These are phyloP conservation scores for Hypoxylon fuscum DNA, from an alignment of 495 filamentous ascomycete species.

Conservation along the genomic window DNA sequence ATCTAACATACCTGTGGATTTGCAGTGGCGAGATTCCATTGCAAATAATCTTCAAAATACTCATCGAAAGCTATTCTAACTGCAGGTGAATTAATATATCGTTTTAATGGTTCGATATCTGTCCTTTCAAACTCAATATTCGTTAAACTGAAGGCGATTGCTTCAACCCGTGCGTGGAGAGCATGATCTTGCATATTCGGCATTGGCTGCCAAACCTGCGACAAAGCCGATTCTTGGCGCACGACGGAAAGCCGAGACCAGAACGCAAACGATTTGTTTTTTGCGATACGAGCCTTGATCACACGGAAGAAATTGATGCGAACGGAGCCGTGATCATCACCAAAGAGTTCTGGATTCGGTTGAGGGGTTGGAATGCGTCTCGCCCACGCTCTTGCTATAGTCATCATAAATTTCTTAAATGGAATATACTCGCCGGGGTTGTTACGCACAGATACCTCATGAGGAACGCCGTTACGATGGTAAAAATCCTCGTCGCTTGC, in stretches of 20 bases:
- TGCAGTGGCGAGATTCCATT: too few species aligned
- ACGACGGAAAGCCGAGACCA: not conserved
- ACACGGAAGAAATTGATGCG: conserved; percentile 20
- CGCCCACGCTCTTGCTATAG: not conserved
- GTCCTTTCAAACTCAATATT: too few species aligned
- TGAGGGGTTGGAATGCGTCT: not conserved
- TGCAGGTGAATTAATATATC: too few species aligned
- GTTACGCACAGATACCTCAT: conserved; percentile 8
- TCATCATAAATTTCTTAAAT: conserved; percentile 25
- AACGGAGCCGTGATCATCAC: not conserved
- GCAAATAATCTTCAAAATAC: too few species aligned
- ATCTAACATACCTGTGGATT: too few species aligned
- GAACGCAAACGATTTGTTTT: not conserved
- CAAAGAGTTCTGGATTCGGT: not conserved
- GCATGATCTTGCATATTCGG: too few species aligned
- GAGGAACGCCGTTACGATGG: conserved; percentile 4
- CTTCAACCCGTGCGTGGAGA: too few species aligned
- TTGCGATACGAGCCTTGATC: conserved; percentile 7
- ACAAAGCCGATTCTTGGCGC: too few species aligned
- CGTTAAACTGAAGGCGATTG: too few species aligned
- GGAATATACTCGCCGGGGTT: not conserved
- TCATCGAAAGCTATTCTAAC: too few species aligned
- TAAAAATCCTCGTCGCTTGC: not conserved
- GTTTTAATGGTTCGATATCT: too few species aligned
- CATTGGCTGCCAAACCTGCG: too few species aligned